Conservation (phyloP, 83 land plant genomes). For the Picea mariana region DNA sequence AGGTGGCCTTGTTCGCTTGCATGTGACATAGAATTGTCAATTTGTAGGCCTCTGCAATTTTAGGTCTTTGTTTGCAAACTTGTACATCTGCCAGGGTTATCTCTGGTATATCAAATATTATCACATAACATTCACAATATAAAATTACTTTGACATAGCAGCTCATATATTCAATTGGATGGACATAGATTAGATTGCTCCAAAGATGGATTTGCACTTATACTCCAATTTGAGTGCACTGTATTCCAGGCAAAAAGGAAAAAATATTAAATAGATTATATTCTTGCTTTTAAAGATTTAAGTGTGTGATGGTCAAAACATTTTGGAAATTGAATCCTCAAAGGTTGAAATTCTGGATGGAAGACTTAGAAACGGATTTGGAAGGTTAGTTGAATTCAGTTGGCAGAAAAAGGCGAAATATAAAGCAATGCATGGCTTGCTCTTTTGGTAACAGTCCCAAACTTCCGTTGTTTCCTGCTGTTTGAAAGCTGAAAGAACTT, state of each 20-base stretch:
- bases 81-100: too few relatives aligned
- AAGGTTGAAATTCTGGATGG: background rate
- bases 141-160: background rate
- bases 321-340: background rate
- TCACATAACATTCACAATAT: background rate
- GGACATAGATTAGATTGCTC: background rate
- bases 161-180: conserved; percentile 3
- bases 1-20: background rate
- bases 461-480: too few relatives aligned
- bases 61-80: background rate
- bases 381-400: background rate
- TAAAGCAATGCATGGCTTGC: too few relatives aligned
- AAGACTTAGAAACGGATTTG: background rate
- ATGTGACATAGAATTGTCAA: background rate
- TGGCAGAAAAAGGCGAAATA: too few relatives aligned
- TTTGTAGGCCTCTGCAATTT: background rate
- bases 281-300: background rate
- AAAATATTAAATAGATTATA: background rate
- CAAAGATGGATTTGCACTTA: conserved; percentile 1
- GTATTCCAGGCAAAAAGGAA: background rate
- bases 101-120: too few relatives aligned
- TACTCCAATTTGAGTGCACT: background rate
- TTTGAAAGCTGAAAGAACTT: too few relatives aligned
- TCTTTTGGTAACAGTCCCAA: too few relatives aligned
- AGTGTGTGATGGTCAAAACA: background rate